Evolutionary conservation across 257 asterid species (phyloP), one percentile per base, ranked within the genome.

Genomic region (Nicotiana tomentosiformis): DNA sequence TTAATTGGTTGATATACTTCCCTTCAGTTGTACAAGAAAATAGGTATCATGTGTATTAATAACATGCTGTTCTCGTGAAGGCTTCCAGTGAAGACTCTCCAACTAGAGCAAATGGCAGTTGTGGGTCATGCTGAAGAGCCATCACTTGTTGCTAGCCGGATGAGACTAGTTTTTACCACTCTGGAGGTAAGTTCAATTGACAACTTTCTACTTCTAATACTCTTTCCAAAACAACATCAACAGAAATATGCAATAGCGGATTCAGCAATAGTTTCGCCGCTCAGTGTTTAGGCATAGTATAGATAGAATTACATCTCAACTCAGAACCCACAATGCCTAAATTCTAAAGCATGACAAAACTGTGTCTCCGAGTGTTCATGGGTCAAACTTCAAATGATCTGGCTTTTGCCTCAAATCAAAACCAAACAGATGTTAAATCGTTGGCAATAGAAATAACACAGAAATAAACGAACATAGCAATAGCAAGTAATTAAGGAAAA

Each of bases 81-180:
- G 99, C 97, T 95, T 29, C 99, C 99, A 1, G 99, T 95, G 91
- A 95, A 93, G 88, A 91, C 98, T 33, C 97, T 95, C 58, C 99
- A 95, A 70, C 66, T 95, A 85, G 99, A 95, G 93, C 99, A 95
- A 83, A 91, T 93, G 94, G 98, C 98, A 15, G 95, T 93, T 4
- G 91, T 77, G 76, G 99, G 97, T 37, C 82, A 43, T 23, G 97
- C 98, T 2, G 98, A 95, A 88, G 97, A 95, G 86, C 97, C 99
- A 53, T 95, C 99, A 16, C 77, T 93, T 7, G 99, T 95, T 14
- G 91, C 99, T 32, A 92, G 99, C 90, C 91, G 99, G 69, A 95
- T 95, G 98, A 91, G 94, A 87, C 88, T 93, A 32, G 97, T 93
- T 35, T 95, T 95, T 83, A 91, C 96, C 90, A 92, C 98, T 12